phyloP scores from a whole-genome alignment of 2,329 filamentous ascomycete species.

The Leptosphaerulina australis region DNA sequence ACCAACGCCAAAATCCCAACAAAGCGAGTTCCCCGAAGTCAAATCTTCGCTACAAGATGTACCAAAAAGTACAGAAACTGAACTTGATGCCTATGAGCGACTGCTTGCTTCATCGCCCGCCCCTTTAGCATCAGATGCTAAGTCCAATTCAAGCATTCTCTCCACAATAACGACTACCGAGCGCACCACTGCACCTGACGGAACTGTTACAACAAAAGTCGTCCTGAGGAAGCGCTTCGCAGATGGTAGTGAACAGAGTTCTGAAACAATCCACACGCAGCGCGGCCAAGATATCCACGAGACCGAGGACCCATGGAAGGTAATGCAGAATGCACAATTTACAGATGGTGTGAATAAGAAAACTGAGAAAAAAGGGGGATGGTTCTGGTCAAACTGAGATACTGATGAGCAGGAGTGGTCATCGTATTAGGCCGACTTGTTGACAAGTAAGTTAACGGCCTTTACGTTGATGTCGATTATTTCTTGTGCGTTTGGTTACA shows the following conservation, averaged over 20 bases:
- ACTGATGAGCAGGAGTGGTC: too few relatives aligned
- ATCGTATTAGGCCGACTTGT: too few relatives aligned
- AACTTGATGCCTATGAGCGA: conserved; percentile 61
- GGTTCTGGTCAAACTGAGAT: conserved; percentile 43
- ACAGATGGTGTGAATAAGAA: neutral
- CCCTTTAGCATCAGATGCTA: neutral
- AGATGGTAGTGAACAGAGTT: conserved; percentile 65
- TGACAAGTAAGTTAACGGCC: neutral
- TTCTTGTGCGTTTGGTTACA: conserved; percentile 10
- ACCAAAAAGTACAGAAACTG: conserved; percentile 42
- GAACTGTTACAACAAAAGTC: conserved; percentile 63
- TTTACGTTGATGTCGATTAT: neutral
- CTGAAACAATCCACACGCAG: conserved; percentile 59
- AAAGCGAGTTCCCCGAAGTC: conserved; percentile 12
- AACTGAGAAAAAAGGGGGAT: conserved; percentile 30
- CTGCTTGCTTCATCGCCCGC: conserved; percentile 47
- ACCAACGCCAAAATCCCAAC: conserved; percentile 33
- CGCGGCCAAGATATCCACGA: conserved; percentile 30
- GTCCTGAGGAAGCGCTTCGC: conserved; percentile 64
- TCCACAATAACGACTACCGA: conserved; percentile 65
- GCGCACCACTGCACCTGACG: conserved; percentile 61
- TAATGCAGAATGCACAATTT: conserved; percentile 15
- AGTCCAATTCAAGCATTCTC: conserved; percentile 49
- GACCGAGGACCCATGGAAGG: conserved; percentile 18
- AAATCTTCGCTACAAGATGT: neutral